phyloP scores from a whole-genome alignment of 1,284 basidiomycete species.

The Microbotryomycetes sp. region DNA sequence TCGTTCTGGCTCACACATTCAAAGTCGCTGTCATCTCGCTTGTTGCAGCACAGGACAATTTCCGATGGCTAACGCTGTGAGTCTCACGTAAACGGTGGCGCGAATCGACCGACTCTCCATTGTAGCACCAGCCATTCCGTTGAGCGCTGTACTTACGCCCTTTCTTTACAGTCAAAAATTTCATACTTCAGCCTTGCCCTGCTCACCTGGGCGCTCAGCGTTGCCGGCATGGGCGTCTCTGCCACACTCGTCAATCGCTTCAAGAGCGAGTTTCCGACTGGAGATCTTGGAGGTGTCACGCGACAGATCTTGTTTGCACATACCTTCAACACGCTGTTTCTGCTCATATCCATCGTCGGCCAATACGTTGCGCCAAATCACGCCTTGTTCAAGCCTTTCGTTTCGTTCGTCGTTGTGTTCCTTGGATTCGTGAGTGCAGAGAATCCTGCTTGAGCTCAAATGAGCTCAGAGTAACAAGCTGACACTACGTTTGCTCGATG shows the following conservation, averaged over 20 bases:
- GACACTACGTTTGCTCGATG: neutral
- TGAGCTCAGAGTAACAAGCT: no score
- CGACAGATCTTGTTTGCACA: constrained; percentile 8
- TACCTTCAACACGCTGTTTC: constrained; percentile 33
- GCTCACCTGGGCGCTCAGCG: neutral
- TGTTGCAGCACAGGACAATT: no score
- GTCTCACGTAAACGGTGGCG: no score
- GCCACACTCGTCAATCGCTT: neutral
- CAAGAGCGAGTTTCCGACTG: constrained; percentile 24
- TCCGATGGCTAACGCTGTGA: no score
- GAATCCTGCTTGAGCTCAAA: neutral
- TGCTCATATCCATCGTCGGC: constrained; percentile 22
- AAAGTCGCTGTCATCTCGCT: no score
- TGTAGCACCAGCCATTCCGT: no score
- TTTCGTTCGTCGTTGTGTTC: neutral
- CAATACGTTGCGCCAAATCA: constrained; percentile 16
- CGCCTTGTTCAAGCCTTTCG: neutral
- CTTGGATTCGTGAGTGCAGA: neutral
- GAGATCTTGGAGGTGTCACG: neutral
- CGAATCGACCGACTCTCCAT: no score
- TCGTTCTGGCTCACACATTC: no score
- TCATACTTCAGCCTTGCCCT: neutral
- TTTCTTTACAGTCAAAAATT: neutral
- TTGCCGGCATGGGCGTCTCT: neutral
- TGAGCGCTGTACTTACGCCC: no score